These are phyloP conservation scores for Melampsora larici-populina DNA, from an alignment of 1,284 basidiomycete species.

Conservation along the genomic window DNA sequence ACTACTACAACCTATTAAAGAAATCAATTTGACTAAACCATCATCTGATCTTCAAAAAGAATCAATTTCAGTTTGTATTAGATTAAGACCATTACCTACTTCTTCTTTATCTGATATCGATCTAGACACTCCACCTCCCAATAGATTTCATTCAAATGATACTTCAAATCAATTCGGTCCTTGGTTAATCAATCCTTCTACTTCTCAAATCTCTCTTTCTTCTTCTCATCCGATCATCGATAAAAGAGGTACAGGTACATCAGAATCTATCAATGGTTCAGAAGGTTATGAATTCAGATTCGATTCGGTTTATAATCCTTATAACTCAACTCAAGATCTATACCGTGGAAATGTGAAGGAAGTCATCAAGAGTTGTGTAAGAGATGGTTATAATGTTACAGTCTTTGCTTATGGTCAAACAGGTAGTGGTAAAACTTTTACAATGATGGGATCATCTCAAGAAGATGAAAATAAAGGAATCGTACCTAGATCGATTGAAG, in stretches of 20 bases:
- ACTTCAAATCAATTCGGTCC: conserved; percentile 18
- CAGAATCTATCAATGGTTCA: conserved; percentile 39
- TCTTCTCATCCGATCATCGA: conserved; percentile 43
- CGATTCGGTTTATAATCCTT: conserved; percentile 35
- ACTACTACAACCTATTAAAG: neutral
- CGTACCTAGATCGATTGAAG: conserved; percentile 78
- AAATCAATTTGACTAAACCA: neutral
- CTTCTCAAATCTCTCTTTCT: conserved; percentile 28
- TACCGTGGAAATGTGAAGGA: conserved; percentile 52
- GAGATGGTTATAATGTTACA: conserved; percentile 95
- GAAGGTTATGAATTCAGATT: conserved; percentile 41
- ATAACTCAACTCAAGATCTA: conserved; percentile 20
- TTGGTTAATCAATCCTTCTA: conserved; percentile 23
- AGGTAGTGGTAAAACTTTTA: conserved; percentile 88
- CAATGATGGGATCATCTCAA: conserved; percentile 55
- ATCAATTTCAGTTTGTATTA: conserved; percentile 40
- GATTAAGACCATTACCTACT: conserved; percentile 25
- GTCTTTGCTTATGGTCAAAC: conserved; percentile 88
- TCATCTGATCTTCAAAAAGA: conserved; percentile 32
- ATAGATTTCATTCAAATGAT: neutral
- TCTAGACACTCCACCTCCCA: conserved; percentile 35
- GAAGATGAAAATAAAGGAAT: conserved; percentile 82
- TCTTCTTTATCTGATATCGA: conserved; percentile 36
- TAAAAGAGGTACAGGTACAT: conserved; percentile 41
- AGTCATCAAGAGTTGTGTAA: conserved; percentile 65